phyloP scores from a whole-genome alignment of 148 eudicot genomes.

The Salicornia ramosissima region DNA sequence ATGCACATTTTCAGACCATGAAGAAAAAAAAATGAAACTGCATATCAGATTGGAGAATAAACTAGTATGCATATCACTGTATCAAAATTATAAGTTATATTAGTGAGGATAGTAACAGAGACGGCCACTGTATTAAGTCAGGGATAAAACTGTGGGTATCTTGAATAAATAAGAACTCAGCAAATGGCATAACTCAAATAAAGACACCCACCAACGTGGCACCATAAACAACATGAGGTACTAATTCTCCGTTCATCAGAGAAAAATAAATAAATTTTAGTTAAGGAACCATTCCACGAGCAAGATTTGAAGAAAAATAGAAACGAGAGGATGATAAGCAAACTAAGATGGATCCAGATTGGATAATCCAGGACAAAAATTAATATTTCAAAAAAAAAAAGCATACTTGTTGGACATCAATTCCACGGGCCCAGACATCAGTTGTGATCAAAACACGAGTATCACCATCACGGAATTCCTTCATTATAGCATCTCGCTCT shows the following conservation, averaged over 20 bases:
- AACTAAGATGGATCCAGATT: neutral
- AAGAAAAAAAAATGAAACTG: neutral
- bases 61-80: neutral
- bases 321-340: neutral
- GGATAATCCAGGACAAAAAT: neutral
- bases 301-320: neutral
- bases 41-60: neutral
- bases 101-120: neutral
- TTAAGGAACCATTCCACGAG: neutral
- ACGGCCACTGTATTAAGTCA: neutral
- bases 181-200: neutral
- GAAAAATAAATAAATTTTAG: neutral
- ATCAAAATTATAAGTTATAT: neutral
- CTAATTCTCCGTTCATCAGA: neutral
- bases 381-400: neutral
- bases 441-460: conserved; percentile 96
- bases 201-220: neutral
- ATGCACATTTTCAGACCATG: neutral
- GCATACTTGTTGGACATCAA: conserved; percentile 92
- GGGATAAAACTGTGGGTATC: neutral
- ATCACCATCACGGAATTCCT: conserved; percentile 65
- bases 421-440: conserved; percentile 97
- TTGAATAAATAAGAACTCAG: neutral
- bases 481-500: conserved; percentile 96
- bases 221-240: neutral